These are phyloP conservation scores for Clitopilus hobsonii DNA, from an alignment of 768 basidiomycete genomes.

Conservation along the genomic window DNA sequence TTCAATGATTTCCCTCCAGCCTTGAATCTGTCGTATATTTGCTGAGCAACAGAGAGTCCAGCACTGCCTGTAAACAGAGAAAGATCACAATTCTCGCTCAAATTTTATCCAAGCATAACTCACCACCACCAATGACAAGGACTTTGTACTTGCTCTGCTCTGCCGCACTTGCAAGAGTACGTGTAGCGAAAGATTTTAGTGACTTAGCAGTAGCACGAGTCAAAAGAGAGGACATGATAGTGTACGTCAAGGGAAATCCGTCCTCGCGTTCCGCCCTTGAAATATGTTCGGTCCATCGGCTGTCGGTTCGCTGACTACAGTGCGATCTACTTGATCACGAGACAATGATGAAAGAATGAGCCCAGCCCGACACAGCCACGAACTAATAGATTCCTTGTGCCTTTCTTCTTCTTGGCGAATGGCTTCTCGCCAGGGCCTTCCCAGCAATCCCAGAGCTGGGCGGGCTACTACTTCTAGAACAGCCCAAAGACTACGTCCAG, in stretches of 20 bases:
- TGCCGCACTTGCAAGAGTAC: conserved; percentile 25
- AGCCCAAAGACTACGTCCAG: neutral
- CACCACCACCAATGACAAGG: conserved; percentile 85
- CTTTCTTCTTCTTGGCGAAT: neutral
- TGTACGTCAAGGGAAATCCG: neutral
- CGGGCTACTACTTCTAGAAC: neutral
- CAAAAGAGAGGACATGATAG: neutral
- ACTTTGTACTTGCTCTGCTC: conserved; percentile 68
- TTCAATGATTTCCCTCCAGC: conserved; percentile 63
- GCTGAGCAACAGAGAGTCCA: conserved; percentile 80
- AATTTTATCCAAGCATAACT: conserved; percentile 16
- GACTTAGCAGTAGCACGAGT: neutral
- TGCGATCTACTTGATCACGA: neutral
- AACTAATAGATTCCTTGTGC: neutral
- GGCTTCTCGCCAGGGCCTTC: neutral
- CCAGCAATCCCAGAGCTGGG: neutral
- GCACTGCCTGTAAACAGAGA: conserved; percentile 65
- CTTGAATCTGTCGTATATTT: conserved; percentile 79
- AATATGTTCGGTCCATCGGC: neutral
- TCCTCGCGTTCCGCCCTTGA: too few relatives aligned
- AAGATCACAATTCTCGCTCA: conserved; percentile 5
- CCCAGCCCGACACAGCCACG: neutral
- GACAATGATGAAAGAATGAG: neutral
- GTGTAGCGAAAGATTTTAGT: neutral
- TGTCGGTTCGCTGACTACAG: too few relatives aligned